These are phyloP conservation scores for Geotrichum restrictum DNA, from an alignment of 1,139 yeast genomes.

Conservation along the genomic window DNA sequence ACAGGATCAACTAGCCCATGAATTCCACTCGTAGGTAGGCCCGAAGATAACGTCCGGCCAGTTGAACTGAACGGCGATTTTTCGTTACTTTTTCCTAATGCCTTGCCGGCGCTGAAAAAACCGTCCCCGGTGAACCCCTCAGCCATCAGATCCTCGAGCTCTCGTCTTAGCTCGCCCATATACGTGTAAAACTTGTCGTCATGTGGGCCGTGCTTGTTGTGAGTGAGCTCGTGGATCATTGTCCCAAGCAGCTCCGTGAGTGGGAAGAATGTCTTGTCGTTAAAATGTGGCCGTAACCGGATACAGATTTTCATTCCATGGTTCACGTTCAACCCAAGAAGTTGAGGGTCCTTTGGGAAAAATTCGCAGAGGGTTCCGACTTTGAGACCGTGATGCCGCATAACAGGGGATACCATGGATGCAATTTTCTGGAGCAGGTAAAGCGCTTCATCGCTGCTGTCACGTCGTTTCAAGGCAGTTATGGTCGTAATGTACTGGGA, in stretches of 20 bases:
- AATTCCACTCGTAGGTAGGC: neutral
- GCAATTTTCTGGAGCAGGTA: conserved; percentile 35
- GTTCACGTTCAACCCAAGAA: conserved; percentile 84
- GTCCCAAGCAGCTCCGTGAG: conserved; percentile 72
- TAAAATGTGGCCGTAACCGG: conserved; percentile 59
- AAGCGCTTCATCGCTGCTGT: conserved; percentile 33
- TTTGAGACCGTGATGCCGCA: conserved; percentile 61
- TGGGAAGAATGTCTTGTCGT: conserved; percentile 58
- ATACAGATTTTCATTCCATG: conserved; percentile 72
- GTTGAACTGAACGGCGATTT: neutral
- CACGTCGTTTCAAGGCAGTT: conserved; percentile 14
- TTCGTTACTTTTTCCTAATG: conserved; percentile 54
- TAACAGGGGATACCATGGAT: conserved; percentile 52
- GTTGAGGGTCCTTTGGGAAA: conserved; percentile 63
- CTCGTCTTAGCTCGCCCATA: conserved; percentile 56
- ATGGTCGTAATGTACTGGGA: conserved; percentile 17
- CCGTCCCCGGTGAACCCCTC: conserved; percentile 44
- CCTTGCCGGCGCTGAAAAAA: conserved; percentile 51
- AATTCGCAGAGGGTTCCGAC: conserved; percentile 76
- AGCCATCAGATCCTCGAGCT: conserved; percentile 54
- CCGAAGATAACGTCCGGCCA: conserved; percentile 5
- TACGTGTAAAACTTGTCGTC: conserved; percentile 64
- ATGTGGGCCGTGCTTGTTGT: conserved; percentile 77
- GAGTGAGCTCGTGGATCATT: conserved; percentile 83
- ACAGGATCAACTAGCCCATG: conserved; percentile 21